Evolutionary conservation across 345 rosid genomes (phyloP).

Genomic region (Eucalyptus caleyi): DNA sequence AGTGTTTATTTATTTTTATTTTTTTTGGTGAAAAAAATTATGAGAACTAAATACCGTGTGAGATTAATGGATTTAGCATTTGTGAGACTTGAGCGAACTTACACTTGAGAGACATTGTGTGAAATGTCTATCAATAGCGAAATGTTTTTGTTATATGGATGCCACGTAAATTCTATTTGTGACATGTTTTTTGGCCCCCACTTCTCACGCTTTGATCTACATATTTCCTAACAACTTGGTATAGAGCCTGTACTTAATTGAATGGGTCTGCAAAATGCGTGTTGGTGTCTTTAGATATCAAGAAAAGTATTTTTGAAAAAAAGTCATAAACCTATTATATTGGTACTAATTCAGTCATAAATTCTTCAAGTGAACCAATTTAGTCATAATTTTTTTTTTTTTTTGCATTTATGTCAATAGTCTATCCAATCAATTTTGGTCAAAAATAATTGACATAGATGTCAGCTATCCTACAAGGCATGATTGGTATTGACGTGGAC

Average conservation of each 20-base stretch:
- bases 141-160: not conserved
- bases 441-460: not conserved
- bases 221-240: not conserved
- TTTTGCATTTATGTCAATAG: not conserved
- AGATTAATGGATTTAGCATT: not conserved
- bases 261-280: not conserved
- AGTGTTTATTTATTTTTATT: too few species aligned
- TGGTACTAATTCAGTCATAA: not conserved
- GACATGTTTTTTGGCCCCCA: not conserved
- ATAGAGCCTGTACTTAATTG: not conserved
- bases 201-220: not conserved
- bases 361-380: not conserved
- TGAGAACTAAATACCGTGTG: not conserved
- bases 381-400: not conserved
- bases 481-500: too few species aligned
- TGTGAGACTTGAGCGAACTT: not conserved
- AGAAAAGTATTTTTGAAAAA: not conserved
- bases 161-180: not conserved
- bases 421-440: accelerated
- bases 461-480: too few species aligned
- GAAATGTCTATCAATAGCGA: not conserved
- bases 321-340: not conserved
- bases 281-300: not conserved
- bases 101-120: not conserved
- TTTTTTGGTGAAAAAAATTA: not conserved